A percentile compares a stretch with the other conserved stretches of the same genome.
phyloP scores from a whole-genome alignment of 1,284 basidiomycete genomes.

The Ustilago tritici region DNA sequence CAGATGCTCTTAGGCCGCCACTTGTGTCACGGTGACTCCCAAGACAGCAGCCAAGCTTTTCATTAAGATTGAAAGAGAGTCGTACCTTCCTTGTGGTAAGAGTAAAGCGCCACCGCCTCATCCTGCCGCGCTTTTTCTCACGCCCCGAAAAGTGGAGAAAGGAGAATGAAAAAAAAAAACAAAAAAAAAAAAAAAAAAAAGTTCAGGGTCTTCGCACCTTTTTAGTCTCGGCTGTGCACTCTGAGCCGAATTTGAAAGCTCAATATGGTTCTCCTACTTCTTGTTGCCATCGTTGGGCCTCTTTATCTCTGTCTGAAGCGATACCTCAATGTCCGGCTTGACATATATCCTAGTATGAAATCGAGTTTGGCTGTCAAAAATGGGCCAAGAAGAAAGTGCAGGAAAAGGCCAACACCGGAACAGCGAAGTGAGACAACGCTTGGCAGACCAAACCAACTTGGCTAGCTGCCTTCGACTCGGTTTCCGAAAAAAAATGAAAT shows the following conservation, averaged over 20 bases:
- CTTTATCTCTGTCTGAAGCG: no score
- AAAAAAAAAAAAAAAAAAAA: background rate
- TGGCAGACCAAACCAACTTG: background rate
- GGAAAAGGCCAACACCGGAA: conserved; percentile 4
- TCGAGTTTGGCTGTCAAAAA: background rate
- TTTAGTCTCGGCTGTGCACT: background rate
- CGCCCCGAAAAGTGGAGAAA: background rate
- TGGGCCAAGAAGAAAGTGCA: background rate
- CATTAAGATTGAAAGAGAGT: background rate
- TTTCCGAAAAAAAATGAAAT: background rate
- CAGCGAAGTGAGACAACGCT: conserved; percentile 2
- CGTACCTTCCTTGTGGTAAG: background rate
- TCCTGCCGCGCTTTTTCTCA: conserved; percentile 4
- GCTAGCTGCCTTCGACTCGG: background rate
- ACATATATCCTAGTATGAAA: no score
- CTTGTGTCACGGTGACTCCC: background rate
- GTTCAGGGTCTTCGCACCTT: background rate
- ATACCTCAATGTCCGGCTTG: no score
- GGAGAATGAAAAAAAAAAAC: background rate
- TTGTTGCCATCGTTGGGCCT: no score
- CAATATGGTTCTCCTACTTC: background rate
- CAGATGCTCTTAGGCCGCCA: background rate
- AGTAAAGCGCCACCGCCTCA: conserved; percentile 6
- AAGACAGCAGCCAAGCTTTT: background rate
- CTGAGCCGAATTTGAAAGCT: background rate